These are phyloP conservation scores for Pyrus hybrid DNA, from an alignment of 331 rosid genomes.

Conservation along the genomic window DNA sequence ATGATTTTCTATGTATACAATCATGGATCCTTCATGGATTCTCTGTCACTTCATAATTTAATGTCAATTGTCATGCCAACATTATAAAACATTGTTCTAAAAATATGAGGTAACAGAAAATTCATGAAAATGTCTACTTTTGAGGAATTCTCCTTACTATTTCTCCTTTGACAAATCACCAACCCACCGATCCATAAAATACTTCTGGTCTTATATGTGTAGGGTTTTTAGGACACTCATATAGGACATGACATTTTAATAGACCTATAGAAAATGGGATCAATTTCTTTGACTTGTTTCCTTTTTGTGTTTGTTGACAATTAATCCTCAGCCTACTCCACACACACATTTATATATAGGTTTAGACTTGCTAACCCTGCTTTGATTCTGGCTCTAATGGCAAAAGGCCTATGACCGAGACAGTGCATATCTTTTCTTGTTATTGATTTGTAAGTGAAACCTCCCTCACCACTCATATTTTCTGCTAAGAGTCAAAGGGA, in stretches of 20 bases:
- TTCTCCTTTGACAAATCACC: not conserved
- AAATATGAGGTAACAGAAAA: no score
- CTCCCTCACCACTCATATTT: not conserved
- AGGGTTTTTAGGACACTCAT: not conserved
- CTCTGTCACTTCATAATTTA: no score
- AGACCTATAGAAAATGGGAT: not conserved
- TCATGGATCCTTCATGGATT: no score
- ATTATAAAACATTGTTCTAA: no score
- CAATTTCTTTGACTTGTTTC: not conserved
- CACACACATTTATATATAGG: not conserved
- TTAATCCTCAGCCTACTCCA: not conserved
- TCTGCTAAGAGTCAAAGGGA: not conserved
- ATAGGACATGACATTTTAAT: no score
- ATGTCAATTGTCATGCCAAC: rapidly evolving
- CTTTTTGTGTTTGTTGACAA: not conserved
- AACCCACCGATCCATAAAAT: not conserved
- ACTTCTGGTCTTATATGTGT: not conserved
- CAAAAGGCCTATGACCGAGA: not conserved
- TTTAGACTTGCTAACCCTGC: not conserved
- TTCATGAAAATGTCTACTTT: no score
- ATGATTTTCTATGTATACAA: no score
- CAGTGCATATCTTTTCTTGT: not conserved
- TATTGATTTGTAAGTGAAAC: not conserved
- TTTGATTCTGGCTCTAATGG: not conserved
- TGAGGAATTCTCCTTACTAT: no score